Percentiles rank a stretch among this genome's conserved stretches.
These are phyloP conservation scores for Sporothrix brunneoviolacea DNA, from an alignment of 2,329 filamentous ascomycete species.

Conservation along the genomic window DNA sequence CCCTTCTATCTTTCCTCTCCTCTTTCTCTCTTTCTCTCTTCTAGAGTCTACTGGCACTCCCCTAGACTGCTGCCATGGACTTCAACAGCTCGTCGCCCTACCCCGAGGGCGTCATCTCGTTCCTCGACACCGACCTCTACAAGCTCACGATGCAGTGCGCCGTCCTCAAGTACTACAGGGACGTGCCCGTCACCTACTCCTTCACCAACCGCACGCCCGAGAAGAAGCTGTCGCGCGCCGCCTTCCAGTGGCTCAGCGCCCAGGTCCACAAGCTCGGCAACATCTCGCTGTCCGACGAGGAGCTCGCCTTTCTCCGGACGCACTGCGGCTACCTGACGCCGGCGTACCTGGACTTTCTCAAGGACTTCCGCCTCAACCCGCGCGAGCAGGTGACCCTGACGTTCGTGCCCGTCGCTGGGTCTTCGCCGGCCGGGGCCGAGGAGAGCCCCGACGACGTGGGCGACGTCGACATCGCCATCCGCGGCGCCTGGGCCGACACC, in stretches of 20 bases:
- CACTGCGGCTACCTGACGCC: constrained; percentile 74
- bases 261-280: constrained; percentile 83
- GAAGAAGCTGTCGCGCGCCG: constrained; percentile 79
- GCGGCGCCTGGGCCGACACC: constrained; percentile 85
- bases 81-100: constrained; percentile 61
- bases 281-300: constrained; percentile 70
- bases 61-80: constrained; percentile 40
- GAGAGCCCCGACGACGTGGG: constrained; percentile 48
- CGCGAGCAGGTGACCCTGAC: constrained; percentile 68
- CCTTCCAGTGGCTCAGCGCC: constrained; percentile 75
- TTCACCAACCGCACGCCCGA: constrained; percentile 94
- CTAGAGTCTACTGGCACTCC: no score
- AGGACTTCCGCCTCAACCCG: constrained; percentile 73
- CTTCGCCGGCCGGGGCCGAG: constrained; percentile 45
- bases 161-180: constrained; percentile 83
- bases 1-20: no score
- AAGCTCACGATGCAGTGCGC: constrained; percentile 99
- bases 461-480: constrained; percentile 68
- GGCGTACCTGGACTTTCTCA: constrained; percentile 74
- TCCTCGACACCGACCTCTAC: constrained; percentile 80
- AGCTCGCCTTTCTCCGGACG: constrained; percentile 69
- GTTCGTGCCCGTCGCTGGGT: constrained; percentile 57
- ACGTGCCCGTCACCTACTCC: constrained; percentile 76
- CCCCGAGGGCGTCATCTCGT: constrained; percentile 72
- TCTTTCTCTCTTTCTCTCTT: no score